Conservation (phyloP, 768 basidiomycete genomes). For the Rhizopogon vulgaris region DNA sequence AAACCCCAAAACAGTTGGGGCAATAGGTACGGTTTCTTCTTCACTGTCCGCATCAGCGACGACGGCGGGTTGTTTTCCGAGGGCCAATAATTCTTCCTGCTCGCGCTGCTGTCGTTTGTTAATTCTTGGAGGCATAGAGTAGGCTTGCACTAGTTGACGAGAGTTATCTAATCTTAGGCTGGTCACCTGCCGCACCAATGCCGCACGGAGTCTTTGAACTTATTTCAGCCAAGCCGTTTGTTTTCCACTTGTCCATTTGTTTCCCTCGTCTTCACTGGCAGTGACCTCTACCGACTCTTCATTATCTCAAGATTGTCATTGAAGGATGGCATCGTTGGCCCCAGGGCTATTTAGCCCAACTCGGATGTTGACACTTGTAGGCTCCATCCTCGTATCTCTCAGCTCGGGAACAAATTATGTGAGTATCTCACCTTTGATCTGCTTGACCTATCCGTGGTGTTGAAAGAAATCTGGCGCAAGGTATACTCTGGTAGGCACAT, state of each 20-base stretch:
- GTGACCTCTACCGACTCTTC: neutral
- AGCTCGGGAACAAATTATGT: conserved; percentile 75
- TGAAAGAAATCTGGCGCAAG: conserved; percentile 6
- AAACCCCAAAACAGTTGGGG: conserved; percentile 28
- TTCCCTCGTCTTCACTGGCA: neutral
- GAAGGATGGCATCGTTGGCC: conserved; percentile 8
- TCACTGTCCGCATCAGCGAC: conserved; percentile 25
- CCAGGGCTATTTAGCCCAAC: conserved; percentile 32
- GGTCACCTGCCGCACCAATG: too few relatives aligned
- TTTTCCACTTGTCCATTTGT: neutral
- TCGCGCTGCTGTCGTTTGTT: conserved; percentile 88
- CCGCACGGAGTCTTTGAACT: too few relatives aligned
- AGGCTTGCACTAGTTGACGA: too few relatives aligned
- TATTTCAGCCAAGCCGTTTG: neutral
- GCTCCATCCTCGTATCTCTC: conserved; percentile 54
- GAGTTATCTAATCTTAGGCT: too few relatives aligned
- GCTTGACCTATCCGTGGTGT: neutral
- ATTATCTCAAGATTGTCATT: neutral
- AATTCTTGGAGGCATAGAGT: conserved; percentile 55
- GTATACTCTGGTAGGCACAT: conserved; percentile 22
- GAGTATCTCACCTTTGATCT: conserved; percentile 19
- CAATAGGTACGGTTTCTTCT: conserved; percentile 18
- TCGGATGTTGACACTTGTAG: conserved; percentile 43
- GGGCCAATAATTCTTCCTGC: conserved; percentile 68
- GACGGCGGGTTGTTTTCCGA: conserved; percentile 27